Evolutionary conservation across 1,284 basidiomycete genomes (phyloP).

Genomic region (Phlebopus sp.): DNA sequence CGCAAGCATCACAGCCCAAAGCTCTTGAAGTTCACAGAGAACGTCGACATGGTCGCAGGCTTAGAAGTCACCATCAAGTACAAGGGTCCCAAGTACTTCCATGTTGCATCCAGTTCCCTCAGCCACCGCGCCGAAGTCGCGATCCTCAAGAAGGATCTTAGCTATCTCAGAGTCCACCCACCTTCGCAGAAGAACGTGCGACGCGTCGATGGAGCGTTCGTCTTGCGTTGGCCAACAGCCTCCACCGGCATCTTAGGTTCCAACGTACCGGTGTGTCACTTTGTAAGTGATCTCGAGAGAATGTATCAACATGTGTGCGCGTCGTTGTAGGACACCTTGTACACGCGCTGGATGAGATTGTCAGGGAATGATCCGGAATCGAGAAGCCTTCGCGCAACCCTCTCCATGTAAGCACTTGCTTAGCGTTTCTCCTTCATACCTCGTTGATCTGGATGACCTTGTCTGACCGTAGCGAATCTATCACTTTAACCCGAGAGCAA

Average conservation of each 20-base stretch:
- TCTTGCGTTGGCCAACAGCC: conserved; percentile 24
- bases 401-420: conserved; percentile 24
- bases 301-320: no score
- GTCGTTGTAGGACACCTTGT: conserved; percentile 18
- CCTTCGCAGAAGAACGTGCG: conserved; percentile 26
- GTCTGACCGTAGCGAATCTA: conserved; percentile 19
- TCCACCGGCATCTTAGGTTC: conserved; percentile 6
- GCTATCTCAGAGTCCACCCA: conserved; percentile 24
- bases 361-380: conserved; percentile 25
- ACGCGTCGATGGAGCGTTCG: conserved; percentile 17
- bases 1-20: no score
- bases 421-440: no score
- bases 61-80: conserved; percentile 25
- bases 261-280: conserved; percentile 11
- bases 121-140: conserved; percentile 20
- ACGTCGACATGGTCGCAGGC: conserved; percentile 16
- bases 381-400: conserved; percentile 20
- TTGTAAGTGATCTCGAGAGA: neutral
- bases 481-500: conserved; percentile 23
- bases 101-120: conserved; percentile 12
- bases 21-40: no score
- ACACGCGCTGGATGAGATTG: conserved; percentile 23
- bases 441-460: conserved; percentile 5
- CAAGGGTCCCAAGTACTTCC: conserved; percentile 14
- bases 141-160: conserved; percentile 28